A percentile compares a stretch with the other conserved stretches of the same genome.
Evolutionary conservation across 768 basidiomycete species (phyloP).

Genomic region (Coprinopsis marcescibilis): DNA sequence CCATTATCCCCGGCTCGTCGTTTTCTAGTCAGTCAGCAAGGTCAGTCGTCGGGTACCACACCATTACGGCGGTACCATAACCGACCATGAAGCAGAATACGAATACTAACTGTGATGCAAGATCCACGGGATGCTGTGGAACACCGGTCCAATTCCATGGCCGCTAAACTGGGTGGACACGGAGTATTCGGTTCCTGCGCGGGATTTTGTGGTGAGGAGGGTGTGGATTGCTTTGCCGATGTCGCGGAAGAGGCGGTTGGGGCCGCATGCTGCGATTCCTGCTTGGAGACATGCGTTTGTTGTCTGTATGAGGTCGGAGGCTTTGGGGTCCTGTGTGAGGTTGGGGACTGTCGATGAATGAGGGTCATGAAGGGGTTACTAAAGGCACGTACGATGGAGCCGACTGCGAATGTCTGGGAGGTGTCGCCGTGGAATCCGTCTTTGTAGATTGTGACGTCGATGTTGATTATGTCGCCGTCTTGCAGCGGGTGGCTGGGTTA

Average conservation of each 20-base stretch:
- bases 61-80: too few relatives aligned
- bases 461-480: slow-evolving; percentile 81
- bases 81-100: not conserved
- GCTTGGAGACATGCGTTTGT: slow-evolving; percentile 61
- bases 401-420: slow-evolving; percentile 77
- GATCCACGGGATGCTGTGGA: slow-evolving; percentile 83
- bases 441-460: slow-evolving; percentile 83
- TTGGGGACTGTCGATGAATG: not conserved
- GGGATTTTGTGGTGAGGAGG: too few relatives aligned
- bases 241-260: slow-evolving; percentile 56
- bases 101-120: slow-evolving; percentile 58
- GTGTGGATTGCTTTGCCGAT: slow-evolving; percentile 71
- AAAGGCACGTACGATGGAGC: slow-evolving; percentile 53
- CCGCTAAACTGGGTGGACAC: slow-evolving; percentile 73
- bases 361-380: not conserved
- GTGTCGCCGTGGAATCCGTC: slow-evolving; percentile 89
- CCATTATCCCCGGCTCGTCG: slow-evolving; percentile 77
- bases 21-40: slow-evolving; percentile 72
- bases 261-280: slow-evolving; percentile 72
- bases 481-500: slow-evolving; percentile 63
- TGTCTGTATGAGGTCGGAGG: slow-evolving; percentile 55
- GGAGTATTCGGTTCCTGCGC: slow-evolving; percentile 41
- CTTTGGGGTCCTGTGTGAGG: slow-evolving; percentile 55
- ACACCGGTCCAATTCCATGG: slow-evolving; percentile 80
- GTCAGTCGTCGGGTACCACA: too few relatives aligned